These are phyloP conservation scores for Talaromyces adpressus DNA, from an alignment of 495 filamentous ascomycete species.

Conservation along the genomic window DNA sequence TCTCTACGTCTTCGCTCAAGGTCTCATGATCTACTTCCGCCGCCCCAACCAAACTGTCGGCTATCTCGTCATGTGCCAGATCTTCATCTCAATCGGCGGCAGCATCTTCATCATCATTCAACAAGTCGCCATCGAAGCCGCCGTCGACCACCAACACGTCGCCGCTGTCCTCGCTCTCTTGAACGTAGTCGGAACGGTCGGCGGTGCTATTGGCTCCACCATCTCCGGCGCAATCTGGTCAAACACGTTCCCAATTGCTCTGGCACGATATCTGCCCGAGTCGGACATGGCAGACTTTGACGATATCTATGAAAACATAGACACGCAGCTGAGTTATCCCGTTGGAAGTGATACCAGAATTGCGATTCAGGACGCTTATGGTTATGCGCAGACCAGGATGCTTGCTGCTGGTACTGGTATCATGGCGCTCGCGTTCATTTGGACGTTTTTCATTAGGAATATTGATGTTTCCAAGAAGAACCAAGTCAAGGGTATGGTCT, in stretches of 20 bases:
- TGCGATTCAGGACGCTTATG: conserved; percentile 53
- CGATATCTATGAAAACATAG: conserved; percentile 41
- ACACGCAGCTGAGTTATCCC: conserved; percentile 43
- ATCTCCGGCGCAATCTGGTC: conserved; percentile 60
- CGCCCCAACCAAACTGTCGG: conserved; percentile 46
- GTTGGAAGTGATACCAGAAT: conserved; percentile 42
- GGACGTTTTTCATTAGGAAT: conserved; percentile 45
- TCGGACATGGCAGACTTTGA: conserved; percentile 22
- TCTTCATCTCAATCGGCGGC: conserved; percentile 57
- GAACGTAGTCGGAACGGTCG: conserved; percentile 51
- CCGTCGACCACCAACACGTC: conserved; percentile 52
- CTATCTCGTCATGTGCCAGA: conserved; percentile 61
- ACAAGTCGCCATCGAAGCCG: conserved; percentile 60
- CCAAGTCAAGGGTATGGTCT: conserved; percentile 16
- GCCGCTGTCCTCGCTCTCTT: conserved; percentile 56
- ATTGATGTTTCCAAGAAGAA: conserved; percentile 46
- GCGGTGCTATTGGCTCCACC: conserved; percentile 53
- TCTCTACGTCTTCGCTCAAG: conserved; percentile 43
- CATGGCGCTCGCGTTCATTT: conserved; percentile 35
- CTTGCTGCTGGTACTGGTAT: conserved; percentile 43
- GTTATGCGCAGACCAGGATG: conserved; percentile 48
- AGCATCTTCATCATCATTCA: conserved; percentile 50
- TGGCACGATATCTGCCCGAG: conserved; percentile 47
- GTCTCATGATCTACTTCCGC: conserved; percentile 58
- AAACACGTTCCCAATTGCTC: conserved; percentile 43